phyloP scores from a whole-genome alignment of 176 grass and related monocot genomes.

The Oryza punctata region DNA sequence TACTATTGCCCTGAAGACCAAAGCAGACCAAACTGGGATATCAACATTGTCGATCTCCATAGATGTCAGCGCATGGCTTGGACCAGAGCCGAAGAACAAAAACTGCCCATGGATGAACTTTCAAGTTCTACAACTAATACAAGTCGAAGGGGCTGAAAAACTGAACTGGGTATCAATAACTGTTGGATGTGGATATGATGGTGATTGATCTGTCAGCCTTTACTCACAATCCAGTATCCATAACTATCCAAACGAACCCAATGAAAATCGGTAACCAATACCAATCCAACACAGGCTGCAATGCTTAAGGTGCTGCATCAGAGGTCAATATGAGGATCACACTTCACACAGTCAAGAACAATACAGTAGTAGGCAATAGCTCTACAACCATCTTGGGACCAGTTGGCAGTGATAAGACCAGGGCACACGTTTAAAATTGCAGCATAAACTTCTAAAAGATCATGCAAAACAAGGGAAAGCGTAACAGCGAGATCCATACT shows the following conservation, averaged over 20 bases:
- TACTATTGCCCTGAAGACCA: constrained; percentile 36
- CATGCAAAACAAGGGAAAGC: neutral
- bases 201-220: constrained; percentile 62
- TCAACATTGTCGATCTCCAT: constrained; percentile 56
- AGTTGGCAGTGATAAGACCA: constrained; percentile 73
- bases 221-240: constrained; percentile 17
- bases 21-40: constrained; percentile 40
- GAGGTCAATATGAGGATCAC: constrained; percentile 46
- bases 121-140: constrained; percentile 26
- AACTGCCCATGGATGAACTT: constrained; percentile 35
- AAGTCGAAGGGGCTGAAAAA: constrained; percentile 82
- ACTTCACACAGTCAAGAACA: constrained; percentile 19
- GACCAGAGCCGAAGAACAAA: constrained; percentile 41
- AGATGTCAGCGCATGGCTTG: constrained; percentile 47
- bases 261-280: constrained; percentile 39
- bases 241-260: constrained; percentile 28
- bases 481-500: constrained; percentile 3
- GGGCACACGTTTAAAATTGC: constrained; percentile 33
- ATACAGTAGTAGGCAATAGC: neutral
- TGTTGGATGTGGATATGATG: constrained; percentile 70
- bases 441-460: neutral
- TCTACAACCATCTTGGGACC: constrained; percentile 46
- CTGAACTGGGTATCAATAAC: constrained; percentile 71
- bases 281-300: constrained; percentile 55
- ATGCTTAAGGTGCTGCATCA: constrained; percentile 70